Conservation (phyloP, 768 basidiomycete species). For the Tricholoma sp. region DNA sequence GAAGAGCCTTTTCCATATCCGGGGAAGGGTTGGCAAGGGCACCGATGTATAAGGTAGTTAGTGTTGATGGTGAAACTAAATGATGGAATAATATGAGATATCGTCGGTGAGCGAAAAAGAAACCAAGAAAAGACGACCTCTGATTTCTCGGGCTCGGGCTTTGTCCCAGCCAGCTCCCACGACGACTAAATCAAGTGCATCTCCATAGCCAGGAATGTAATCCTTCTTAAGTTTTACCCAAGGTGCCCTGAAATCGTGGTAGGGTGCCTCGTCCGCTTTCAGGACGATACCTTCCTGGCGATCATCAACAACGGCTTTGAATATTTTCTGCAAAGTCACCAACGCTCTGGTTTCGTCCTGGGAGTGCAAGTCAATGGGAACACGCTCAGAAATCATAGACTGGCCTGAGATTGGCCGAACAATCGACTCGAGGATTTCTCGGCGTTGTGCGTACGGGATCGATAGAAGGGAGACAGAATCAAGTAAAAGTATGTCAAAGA, state of each 20-base stretch:
- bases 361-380: constrained; percentile 36
- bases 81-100: background rate
- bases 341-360: background rate
- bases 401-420: constrained; percentile 52
- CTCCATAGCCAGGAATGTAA: constrained; percentile 82
- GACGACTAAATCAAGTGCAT: constrained; percentile 73
- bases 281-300: constrained; percentile 71
- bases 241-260: constrained; percentile 57
- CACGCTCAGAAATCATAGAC: constrained; percentile 57
- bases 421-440: constrained; percentile 53
- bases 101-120: background rate
- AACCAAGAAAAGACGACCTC: constrained; percentile 43
- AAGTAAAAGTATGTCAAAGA: constrained; percentile 80
- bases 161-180: constrained; percentile 80
- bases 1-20: constrained; percentile 34
- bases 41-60: constrained; percentile 81
- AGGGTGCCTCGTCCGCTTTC: constrained; percentile 64
- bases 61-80: constrained; percentile 64
- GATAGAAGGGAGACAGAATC: constrained; percentile 55
- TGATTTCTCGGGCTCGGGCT: constrained; percentile 66
- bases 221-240: constrained; percentile 92
- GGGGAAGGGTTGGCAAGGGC: constrained; percentile 48
- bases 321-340: constrained; percentile 20
- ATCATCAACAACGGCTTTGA: constrained; percentile 46
- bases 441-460: constrained; percentile 52